These are phyloP conservation scores for Ormosia emarginata DNA, from an alignment of 306 rosid species.

Conservation along the genomic window DNA sequence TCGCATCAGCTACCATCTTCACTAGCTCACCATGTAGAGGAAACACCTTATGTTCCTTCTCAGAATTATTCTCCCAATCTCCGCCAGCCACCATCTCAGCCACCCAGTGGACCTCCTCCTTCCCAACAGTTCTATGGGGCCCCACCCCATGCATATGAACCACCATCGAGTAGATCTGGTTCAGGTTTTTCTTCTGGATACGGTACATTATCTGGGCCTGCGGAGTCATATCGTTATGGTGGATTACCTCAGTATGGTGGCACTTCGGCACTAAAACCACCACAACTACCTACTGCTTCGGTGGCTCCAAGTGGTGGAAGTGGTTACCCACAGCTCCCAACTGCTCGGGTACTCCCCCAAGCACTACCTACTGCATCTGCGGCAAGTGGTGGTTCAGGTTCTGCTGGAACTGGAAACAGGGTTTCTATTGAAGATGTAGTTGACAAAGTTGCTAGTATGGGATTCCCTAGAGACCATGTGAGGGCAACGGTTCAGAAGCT, in stretches of 20 bases:
- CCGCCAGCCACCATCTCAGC: slow-evolving; percentile 62
- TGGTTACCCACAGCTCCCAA: slow-evolving; percentile 82
- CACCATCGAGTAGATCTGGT: slow-evolving; percentile 54
- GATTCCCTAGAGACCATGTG: slow-evolving; percentile 81
- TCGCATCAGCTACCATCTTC: slow-evolving; percentile 58
- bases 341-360: slow-evolving; percentile 72
- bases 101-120: slow-evolving; percentile 56
- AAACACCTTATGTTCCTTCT: slow-evolving; percentile 61
- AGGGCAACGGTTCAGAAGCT: slow-evolving; percentile 79
- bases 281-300: slow-evolving; percentile 46
- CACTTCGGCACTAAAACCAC: slow-evolving; percentile 42
- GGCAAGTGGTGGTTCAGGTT: slow-evolving; percentile 51
- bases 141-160: slow-evolving; percentile 50
- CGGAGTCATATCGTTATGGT: slow-evolving; percentile 63
- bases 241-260: slow-evolving; percentile 61
- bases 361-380: slow-evolving; percentile 72
- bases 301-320: slow-evolving; percentile 54
- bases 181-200: slow-evolving; percentile 66
- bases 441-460: slow-evolving; percentile 77
- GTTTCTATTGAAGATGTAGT: slow-evolving; percentile 76
- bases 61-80: slow-evolving; percentile 61
- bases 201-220: slow-evolving; percentile 45
- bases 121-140: slow-evolving; percentile 65
- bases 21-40: slow-evolving; percentile 65
- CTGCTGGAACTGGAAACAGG: slow-evolving; percentile 61